Conservation (phyloP, 2,329 filamentous ascomycete genomes). For the Phyllosticta capitalensis region DNA sequence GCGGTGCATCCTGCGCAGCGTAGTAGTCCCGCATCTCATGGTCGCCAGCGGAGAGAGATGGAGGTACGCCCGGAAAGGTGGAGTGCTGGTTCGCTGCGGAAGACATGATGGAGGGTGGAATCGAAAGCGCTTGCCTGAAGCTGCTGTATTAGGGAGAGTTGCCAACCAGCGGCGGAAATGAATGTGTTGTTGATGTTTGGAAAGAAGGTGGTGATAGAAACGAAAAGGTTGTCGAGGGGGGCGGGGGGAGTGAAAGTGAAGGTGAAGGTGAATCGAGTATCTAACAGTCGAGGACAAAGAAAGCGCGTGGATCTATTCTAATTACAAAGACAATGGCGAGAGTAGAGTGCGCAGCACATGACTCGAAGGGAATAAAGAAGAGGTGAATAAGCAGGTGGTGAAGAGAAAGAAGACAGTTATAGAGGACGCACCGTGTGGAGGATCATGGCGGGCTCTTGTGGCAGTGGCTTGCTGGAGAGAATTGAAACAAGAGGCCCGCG, state of each 20-base stretch:
- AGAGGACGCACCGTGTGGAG: slow-evolving; percentile 31
- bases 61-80: slow-evolving; percentile 45
- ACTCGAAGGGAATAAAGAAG: slow-evolving; percentile 27
- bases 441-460: slow-evolving; percentile 26
- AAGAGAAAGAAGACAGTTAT: slow-evolving; percentile 13
- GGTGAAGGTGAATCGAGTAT: not conserved
- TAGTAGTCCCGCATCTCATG: slow-evolving; percentile 54
- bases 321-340: slow-evolving; percentile 18
- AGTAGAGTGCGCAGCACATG: slow-evolving; percentile 18
- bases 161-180: slow-evolving; percentile 13
- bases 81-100: slow-evolving; percentile 45
- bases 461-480: slow-evolving; percentile 24
- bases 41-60: slow-evolving; percentile 51
- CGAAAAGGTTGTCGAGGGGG: slow-evolving; percentile 4
- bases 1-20: slow-evolving; percentile 44
- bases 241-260: not conserved
- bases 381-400: slow-evolving; percentile 10
- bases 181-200: not conserved
- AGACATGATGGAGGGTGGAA: slow-evolving; percentile 32
- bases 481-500: slow-evolving; percentile 27
- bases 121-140: slow-evolving; percentile 19
- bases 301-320: slow-evolving; percentile 8
- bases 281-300: not conserved
- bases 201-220: slow-evolving; percentile 17
- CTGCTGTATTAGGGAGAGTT: slow-evolving; percentile 25